Base-by-base conservation (phyloP, 1,139 yeast genomes). In the Candida dubliniensis region DNA sequence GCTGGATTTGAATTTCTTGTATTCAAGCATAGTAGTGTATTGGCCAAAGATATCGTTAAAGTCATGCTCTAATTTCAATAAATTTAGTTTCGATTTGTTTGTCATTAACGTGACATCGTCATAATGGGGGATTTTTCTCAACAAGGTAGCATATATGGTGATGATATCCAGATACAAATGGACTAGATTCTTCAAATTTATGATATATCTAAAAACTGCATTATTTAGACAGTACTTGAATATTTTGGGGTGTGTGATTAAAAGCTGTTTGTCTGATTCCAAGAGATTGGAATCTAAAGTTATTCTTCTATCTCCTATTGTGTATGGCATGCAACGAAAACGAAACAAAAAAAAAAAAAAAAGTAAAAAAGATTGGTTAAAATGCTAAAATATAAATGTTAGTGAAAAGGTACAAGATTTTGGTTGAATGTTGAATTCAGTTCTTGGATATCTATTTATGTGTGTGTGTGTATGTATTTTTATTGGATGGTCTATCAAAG, bases 51-150 rank as follows among this genome's bases (percentile, higher is more conserved):
- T 47, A 27, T 46, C 48, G 43, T 63, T 66, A 46, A 68, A 60
- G 44, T 69, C 67, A 12, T 60, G 58, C 47, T 74, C 79, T 35
- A 72, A 51, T 39, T 54, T 54, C 34, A 59, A 45, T 34, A 71
- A 42, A 7, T 55, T 50, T 25, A 51, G 32, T 45, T 60, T 61
- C n/a, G 66, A 59, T 24, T 51, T 49, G 40, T 53, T 49, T 3
- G 75, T 56, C 66, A 72, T 63, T n/a, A 47, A 26, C 4, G 76
- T 68, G 41, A 74, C 56, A 52, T 74, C 78, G 40, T 71, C 76
- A 48, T 71, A 72, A 48, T 69, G 59, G 23, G 75, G 73, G 24
- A 74, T 64, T 50, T 74, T 74, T 40, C 59, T 55, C 34, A 74
- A 56, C 35, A 74, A 58, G 11, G 77, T 70, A 39, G 70, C 56